phyloP scores from a whole-genome alignment of 257 asterid genomes.

The Dorcoceras hygrometricum region DNA sequence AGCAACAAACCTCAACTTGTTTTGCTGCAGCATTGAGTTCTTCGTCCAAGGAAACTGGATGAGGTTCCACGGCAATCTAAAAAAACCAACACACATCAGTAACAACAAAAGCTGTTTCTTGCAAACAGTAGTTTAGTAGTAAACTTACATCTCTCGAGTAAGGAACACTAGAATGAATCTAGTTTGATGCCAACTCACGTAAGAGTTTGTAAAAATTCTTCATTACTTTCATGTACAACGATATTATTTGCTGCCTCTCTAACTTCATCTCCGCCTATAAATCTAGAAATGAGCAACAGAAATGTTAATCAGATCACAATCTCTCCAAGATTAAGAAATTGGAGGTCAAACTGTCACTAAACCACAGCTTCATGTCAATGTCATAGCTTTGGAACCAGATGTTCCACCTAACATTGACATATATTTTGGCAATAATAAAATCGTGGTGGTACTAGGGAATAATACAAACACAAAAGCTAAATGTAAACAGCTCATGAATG shows the following conservation, averaged over 20 bases:
- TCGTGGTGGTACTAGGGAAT: too few species aligned
- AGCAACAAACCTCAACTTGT: slow-evolving; percentile 55
- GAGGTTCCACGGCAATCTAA: slow-evolving; percentile 80
- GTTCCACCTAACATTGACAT: not conserved
- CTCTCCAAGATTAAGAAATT: not conserved
- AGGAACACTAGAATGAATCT: slow-evolving; percentile 43
- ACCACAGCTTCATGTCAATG: not conserved
- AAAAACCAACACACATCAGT: slow-evolving; percentile 20
- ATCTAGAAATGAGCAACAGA: slow-evolving; percentile 21
- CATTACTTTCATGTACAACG: slow-evolving; percentile 63
- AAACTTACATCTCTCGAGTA: slow-evolving; percentile 60
- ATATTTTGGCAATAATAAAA: too few species aligned
- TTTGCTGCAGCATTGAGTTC: slow-evolving; percentile 74
- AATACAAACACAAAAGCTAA: not conserved
- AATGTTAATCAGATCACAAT: not conserved
- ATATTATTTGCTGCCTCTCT: slow-evolving; percentile 71
- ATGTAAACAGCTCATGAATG: not conserved
- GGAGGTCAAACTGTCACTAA: not conserved
- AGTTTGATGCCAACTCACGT: slow-evolving; percentile 39
- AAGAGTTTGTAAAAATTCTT: slow-evolving; percentile 65
- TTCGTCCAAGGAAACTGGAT: slow-evolving; percentile 69
- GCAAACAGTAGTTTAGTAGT: not conserved
- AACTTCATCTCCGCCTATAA: slow-evolving; percentile 66
- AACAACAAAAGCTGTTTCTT: too few species aligned
- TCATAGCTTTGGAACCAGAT: slow-evolving; percentile 1